These are phyloP conservation scores for Emergomyces pasteurianus DNA, from an alignment of 2,329 filamentous ascomycete species.

Conservation along the genomic window DNA sequence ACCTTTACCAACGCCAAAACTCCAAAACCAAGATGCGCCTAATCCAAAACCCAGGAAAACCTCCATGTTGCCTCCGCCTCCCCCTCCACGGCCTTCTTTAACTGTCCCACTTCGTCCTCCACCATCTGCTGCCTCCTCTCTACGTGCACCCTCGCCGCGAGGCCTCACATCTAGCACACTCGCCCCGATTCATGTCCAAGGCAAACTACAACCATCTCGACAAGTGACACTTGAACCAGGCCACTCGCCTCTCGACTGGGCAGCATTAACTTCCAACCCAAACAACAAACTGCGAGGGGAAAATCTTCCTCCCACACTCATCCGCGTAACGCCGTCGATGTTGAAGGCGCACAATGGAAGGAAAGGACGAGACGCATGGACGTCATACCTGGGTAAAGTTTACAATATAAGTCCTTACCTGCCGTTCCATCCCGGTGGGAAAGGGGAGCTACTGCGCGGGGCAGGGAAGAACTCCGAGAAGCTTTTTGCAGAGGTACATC, in stretches of 20 bases:
- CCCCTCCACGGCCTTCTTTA: slow-evolving; percentile 18
- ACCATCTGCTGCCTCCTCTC: slow-evolving; percentile 32
- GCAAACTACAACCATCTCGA: slow-evolving; percentile 28
- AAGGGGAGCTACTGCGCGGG: slow-evolving; percentile 49
- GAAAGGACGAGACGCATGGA: slow-evolving; percentile 81
- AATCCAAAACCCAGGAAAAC: slow-evolving; percentile 4
- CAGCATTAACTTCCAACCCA: slow-evolving; percentile 55
- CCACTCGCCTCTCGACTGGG: slow-evolving; percentile 94
- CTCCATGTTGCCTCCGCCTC: slow-evolving; percentile 9
- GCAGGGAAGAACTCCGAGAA: slow-evolving; percentile 54
- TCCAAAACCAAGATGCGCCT: slow-evolving; percentile 9
- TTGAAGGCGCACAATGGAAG: slow-evolving; percentile 69
- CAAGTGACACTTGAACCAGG: slow-evolving; percentile 75
- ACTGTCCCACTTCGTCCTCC: slow-evolving; percentile 27
- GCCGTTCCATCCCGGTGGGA: slow-evolving; percentile 76
- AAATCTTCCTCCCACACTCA: slow-evolving; percentile 40
- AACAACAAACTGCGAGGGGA: slow-evolving; percentile 54
- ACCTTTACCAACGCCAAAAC: slow-evolving; percentile 13
- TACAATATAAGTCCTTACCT: slow-evolving; percentile 90
- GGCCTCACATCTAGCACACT: slow-evolving; percentile 32
- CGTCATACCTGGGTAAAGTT: slow-evolving; percentile 73
- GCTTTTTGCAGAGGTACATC: slow-evolving; percentile 52
- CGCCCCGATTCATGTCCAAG: slow-evolving; percentile 29
- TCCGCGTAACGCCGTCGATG: slow-evolving; percentile 69
- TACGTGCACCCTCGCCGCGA: slow-evolving; percentile 31